Conservation (phyloP, 805 yeast genomes). For the Ogataea ganodermae region DNA sequence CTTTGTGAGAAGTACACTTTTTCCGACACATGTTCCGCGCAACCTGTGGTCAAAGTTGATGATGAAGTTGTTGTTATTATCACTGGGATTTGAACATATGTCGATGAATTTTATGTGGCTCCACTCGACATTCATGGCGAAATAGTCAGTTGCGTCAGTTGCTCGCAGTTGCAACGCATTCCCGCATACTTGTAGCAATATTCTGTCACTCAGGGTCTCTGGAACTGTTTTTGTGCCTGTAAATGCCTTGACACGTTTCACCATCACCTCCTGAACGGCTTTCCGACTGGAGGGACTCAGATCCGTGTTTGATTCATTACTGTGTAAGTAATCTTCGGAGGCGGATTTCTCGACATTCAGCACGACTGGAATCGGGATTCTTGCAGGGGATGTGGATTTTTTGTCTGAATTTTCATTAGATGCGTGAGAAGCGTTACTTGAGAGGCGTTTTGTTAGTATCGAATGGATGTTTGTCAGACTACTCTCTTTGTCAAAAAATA, state of each 20-base stretch:
- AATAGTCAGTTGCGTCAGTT: neutral
- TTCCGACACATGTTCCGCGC: conserved; percentile 9
- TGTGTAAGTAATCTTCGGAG: no score
- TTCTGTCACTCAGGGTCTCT: conserved; percentile 9
- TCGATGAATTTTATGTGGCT: conserved; percentile 11
- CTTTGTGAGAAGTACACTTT: conserved; percentile 6
- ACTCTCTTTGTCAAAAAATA: neutral
- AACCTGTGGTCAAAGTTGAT: conserved; percentile 6
- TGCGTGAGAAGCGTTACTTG: no score
- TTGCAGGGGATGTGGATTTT: conserved; percentile 3
- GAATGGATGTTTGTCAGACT: neutral
- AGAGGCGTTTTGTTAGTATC: conserved; percentile 3
- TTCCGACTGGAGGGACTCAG: neutral
- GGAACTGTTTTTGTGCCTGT: conserved; percentile 4
- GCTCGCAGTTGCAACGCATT: neutral
- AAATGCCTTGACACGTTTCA: conserved; percentile 13
- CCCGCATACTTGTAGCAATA: conserved; percentile 7
- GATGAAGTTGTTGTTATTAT: conserved; percentile 10
- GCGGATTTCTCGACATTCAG: conserved; percentile 5
- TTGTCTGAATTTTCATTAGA: no score
- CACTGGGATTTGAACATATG: conserved; percentile 15
- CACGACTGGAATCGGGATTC: conserved; percentile 12
- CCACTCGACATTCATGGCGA: conserved; percentile 8
- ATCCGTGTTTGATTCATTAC: no score
- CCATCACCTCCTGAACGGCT: neutral